Conservation (phyloP, 768 basidiomycete species). For the Fomitopsis serialis region DNA sequence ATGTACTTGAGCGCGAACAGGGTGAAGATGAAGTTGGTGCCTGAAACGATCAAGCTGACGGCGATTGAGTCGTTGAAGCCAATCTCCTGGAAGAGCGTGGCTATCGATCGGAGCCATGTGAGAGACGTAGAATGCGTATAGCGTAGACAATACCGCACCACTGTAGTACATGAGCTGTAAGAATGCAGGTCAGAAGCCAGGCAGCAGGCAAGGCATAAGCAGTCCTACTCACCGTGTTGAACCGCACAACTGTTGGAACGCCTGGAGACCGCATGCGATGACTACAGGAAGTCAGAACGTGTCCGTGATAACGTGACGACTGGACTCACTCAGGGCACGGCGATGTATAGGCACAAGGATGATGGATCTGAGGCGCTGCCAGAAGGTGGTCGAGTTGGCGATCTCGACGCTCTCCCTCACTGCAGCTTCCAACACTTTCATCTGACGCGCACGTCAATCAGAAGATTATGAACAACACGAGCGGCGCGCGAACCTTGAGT, state of each 20-base stretch:
- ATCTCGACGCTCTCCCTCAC: slow-evolving; percentile 62
- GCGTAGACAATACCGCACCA: slow-evolving; percentile 2
- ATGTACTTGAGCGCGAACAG: slow-evolving; percentile 71
- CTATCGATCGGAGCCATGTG: slow-evolving; percentile 28
- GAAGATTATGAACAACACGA: neutral
- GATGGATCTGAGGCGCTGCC: slow-evolving; percentile 50
- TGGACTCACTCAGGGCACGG: slow-evolving; percentile 58
- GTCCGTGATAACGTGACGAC: neutral
- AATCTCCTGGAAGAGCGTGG: slow-evolving; percentile 74
- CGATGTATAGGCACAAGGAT: slow-evolving; percentile 53
- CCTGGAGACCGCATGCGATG: slow-evolving; percentile 76
- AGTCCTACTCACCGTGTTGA: slow-evolving; percentile 59
- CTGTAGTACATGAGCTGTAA: slow-evolving; percentile 24
- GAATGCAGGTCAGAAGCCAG: neutral
- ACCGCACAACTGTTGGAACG: slow-evolving; percentile 82
- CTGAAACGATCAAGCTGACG: slow-evolving; percentile 72
- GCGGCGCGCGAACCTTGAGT: slow-evolving; percentile 42
- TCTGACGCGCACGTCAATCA: slow-evolving; percentile 25
- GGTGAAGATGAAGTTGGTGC: slow-evolving; percentile 77
- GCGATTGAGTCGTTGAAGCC: slow-evolving; percentile 82
- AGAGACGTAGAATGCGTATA: neutral
- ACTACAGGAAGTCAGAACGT: slow-evolving; percentile 32
- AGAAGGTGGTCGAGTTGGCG: slow-evolving; percentile 54
- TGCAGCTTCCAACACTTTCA: slow-evolving; percentile 52
- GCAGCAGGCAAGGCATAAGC: neutral